Percentiles rank a stretch among this genome's conserved stretches.
phyloP scores from a whole-genome alignment of 2,329 filamentous ascomycete species.

The Myrmaecium sp. region DNA sequence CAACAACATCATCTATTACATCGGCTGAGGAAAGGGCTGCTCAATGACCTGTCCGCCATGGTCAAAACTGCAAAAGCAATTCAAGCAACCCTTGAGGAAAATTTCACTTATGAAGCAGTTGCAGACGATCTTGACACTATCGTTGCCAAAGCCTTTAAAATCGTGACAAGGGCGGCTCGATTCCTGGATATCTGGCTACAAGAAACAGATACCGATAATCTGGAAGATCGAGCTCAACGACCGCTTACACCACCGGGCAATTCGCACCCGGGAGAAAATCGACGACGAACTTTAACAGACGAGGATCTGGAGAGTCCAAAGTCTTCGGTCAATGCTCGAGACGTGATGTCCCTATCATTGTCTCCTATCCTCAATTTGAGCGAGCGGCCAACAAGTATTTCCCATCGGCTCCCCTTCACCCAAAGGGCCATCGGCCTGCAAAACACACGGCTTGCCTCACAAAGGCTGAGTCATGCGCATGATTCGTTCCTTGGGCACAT shows the following conservation, averaged over 20 bases:
- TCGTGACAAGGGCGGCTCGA: slow-evolving; percentile 76
- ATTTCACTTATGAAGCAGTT: too few species aligned
- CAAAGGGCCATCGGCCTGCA: slow-evolving; percentile 45
- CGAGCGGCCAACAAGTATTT: too few species aligned
- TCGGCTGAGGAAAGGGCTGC: slow-evolving; percentile 65
- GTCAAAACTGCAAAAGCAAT: slow-evolving; percentile 79
- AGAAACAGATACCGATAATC: slow-evolving; percentile 10
- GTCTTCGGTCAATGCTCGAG: too few species aligned
- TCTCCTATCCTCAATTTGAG: too few species aligned
- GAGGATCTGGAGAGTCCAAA: slow-evolving; percentile 14
- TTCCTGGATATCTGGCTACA: slow-evolving; percentile 76
- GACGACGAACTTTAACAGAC: slow-evolving; percentile 2
- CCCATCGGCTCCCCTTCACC: slow-evolving; percentile 65
- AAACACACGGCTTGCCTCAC: slow-evolving; percentile 63
- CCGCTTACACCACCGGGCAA: slow-evolving; percentile 23
- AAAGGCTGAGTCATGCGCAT: slow-evolving; percentile 62
- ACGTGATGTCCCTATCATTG: too few species aligned
- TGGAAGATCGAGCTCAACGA: slow-evolving; percentile 19
- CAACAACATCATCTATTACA: slow-evolving; percentile 60
- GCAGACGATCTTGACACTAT: slow-evolving; percentile 80
- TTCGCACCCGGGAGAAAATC: slow-evolving; percentile 3
- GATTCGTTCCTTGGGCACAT: slow-evolving; percentile 82
- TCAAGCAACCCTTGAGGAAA: slow-evolving; percentile 38
- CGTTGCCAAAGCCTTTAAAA: slow-evolving; percentile 82
- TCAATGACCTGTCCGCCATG: slow-evolving; percentile 76